These are phyloP conservation scores for Pythium phragmiticola DNA, from an alignment of 352 stramenopile genomes.

Conservation along the genomic window DNA sequence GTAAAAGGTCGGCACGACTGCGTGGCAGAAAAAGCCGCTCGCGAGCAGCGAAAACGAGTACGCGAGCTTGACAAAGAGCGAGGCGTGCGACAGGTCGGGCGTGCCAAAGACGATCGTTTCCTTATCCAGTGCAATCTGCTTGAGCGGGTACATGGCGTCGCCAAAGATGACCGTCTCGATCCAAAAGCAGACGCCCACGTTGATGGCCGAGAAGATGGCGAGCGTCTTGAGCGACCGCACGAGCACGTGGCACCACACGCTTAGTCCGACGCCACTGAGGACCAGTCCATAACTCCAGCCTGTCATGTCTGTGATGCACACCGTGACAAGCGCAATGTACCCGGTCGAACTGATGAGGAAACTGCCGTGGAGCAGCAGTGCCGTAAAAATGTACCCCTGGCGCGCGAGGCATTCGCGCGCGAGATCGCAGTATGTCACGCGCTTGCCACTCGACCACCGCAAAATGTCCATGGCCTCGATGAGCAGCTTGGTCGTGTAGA, in stretches of 20 bases:
- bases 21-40: slow-evolving; percentile 68
- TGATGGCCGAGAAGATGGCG: slow-evolving; percentile 59
- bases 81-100: slow-evolving; percentile 52
- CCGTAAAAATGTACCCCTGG: slow-evolving; percentile 40
- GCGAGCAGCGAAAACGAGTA: slow-evolving; percentile 71
- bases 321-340: slow-evolving; percentile 54
- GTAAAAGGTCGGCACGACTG: slow-evolving; percentile 75
- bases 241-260: slow-evolving; percentile 68
- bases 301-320: slow-evolving; percentile 61
- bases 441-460: slow-evolving; percentile 59
- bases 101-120: slow-evolving; percentile 66
- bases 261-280: slow-evolving; percentile 48
- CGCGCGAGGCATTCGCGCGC: slow-evolving; percentile 63
- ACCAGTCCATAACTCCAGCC: slow-evolving; percentile 53
- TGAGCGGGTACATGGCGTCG: slow-evolving; percentile 81
- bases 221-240: slow-evolving; percentile 60
- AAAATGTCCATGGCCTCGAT: slow-evolving; percentile 69
- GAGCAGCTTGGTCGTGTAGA: slow-evolving; percentile 67
- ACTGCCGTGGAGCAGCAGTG: slow-evolving; percentile 47
- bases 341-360: slow-evolving; percentile 63
- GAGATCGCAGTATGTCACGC: slow-evolving; percentile 70
- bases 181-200: slow-evolving; percentile 79
- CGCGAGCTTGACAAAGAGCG: slow-evolving; percentile 57
- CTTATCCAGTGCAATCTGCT: slow-evolving; percentile 64
- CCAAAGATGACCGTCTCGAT: slow-evolving; percentile 80